Percentiles rank a stretch among this genome's conserved stretches.
Conservation (phyloP, 2,329 filamentous ascomycete genomes). For the Trichoderma sp. region DNA sequence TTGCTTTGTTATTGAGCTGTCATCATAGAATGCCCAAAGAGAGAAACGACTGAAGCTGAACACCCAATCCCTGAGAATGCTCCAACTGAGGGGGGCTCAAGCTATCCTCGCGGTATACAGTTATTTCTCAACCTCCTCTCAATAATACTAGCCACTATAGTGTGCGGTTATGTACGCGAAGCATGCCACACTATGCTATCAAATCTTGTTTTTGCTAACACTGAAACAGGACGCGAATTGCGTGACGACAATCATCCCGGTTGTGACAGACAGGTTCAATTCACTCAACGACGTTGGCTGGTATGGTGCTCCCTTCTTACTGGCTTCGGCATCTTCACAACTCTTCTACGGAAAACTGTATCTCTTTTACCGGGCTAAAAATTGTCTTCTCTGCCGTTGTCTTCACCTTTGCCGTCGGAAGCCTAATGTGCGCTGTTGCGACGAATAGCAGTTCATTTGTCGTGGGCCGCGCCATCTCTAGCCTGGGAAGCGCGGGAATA, state of each 20-base stretch:
- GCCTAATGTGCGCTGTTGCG: constrained; percentile 13
- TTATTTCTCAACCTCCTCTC: constrained; percentile 7
- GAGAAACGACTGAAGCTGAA: not conserved
- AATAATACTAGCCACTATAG: constrained; percentile 9
- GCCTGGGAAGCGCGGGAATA: constrained; percentile 7
- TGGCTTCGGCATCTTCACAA: constrained; percentile 1
- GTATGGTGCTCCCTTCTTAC: constrained; percentile 1
- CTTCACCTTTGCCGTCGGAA: not conserved
- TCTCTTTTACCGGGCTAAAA: not conserved
- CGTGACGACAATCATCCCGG: not conserved
- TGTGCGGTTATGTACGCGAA: constrained; percentile 2
- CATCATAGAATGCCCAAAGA: not conserved
- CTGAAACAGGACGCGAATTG: not conserved
- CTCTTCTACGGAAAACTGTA: not conserved
- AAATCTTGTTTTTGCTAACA: not conserved
- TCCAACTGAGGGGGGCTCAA: not conserved
- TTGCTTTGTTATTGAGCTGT: not conserved
- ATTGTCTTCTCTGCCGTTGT: not conserved
- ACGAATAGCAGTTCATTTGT: constrained; percentile 2
- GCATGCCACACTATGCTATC: not conserved
- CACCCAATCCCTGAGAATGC: not conserved
- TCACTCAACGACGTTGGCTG: constrained; percentile 4
- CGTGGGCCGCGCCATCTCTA: constrained; percentile 8
- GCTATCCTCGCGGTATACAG: not conserved
- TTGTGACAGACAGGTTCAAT: not conserved